Conservation (phyloP, 2,329 filamentous ascomycete genomes). For the Neonectria coccinea region DNA sequence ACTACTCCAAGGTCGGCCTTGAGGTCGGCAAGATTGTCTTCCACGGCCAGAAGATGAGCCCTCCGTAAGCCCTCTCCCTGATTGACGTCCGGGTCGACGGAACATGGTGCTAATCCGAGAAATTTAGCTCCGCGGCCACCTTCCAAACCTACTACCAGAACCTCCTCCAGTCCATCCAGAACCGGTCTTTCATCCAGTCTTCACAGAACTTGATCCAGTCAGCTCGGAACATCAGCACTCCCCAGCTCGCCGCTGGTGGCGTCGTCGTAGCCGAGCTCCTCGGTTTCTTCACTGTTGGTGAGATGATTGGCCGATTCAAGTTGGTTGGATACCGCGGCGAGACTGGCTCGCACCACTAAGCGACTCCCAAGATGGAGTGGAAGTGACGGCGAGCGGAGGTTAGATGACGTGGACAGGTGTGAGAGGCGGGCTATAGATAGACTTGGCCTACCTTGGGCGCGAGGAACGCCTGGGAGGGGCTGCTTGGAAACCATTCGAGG, state of each 20-base stretch:
- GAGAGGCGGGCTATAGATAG: constrained; percentile 42
- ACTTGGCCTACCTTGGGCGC: constrained; percentile 33
- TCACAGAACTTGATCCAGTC: constrained; percentile 66
- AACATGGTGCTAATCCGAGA: constrained; percentile 26
- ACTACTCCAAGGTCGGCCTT: constrained; percentile 90
- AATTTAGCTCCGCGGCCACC: constrained; percentile 75
- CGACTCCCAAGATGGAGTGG: constrained; percentile 27
- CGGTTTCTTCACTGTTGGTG: constrained; percentile 97
- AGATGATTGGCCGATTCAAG: constrained; percentile 97
- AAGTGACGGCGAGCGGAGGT: constrained; percentile 29
- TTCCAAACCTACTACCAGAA: constrained; percentile 91
- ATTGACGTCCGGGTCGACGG: constrained; percentile 28
- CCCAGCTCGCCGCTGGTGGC: constrained; percentile 78
- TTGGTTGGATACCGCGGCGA: constrained; percentile 90
- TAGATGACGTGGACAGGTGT: constrained; percentile 37
- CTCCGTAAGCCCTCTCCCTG: constrained; percentile 77
- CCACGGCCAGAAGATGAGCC: constrained; percentile 88
- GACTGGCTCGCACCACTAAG: constrained; percentile 70
- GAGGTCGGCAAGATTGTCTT: constrained; percentile 92
- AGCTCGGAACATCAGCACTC: constrained; percentile 76
- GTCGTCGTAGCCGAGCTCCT: constrained; percentile 87
- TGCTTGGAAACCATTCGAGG: constrained; percentile 41
- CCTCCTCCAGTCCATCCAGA: constrained; percentile 75
- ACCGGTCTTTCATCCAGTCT: constrained; percentile 69
- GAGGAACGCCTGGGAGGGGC: constrained; percentile 37